Conservation (phyloP, 148 eudicot species). For the Drosera capensis region DNA sequence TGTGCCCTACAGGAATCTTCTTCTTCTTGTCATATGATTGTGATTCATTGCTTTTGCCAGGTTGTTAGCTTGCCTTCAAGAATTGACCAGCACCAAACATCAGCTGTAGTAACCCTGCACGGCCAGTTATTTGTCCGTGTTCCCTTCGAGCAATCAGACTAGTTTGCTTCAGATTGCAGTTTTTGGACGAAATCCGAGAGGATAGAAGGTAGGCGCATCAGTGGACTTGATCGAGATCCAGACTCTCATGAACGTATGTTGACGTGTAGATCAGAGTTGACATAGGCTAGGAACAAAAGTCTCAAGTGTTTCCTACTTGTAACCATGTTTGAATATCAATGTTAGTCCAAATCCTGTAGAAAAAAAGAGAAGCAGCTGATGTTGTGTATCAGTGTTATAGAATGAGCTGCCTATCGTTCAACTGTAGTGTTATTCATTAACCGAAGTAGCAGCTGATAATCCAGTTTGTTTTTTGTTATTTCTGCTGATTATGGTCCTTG, state of each 20-base stretch:
- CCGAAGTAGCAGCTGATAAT: too few species aligned
- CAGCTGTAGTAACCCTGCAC: constrained; percentile 90
- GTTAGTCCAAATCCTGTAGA: too few species aligned
- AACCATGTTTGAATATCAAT: too few species aligned
- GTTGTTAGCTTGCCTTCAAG: constrained; percentile 91
- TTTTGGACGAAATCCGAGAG: neutral
- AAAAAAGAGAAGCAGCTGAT: too few species aligned
- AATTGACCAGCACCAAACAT: constrained; percentile 93
- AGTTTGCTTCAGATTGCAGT: neutral
- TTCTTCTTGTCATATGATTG: neutral
- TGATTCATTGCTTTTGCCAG: constrained; percentile 18
- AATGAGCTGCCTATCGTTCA: too few species aligned
- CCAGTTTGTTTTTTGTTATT: too few species aligned
- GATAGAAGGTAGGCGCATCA: neutral
- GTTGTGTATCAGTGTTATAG: too few species aligned
- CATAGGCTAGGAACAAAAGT: neutral
- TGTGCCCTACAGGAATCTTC: neutral
- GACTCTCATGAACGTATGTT: neutral
- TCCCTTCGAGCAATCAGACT: constrained; percentile 32
- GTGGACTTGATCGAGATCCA: too few species aligned
- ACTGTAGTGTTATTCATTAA: too few species aligned
- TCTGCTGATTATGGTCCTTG: too few species aligned
- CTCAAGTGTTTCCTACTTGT: too few species aligned
- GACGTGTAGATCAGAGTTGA: neutral
- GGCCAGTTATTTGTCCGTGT: constrained; percentile 85